phyloP scores from a whole-genome alignment of 352 stramenopile genomes.

The Phytophthora sp. region DNA sequence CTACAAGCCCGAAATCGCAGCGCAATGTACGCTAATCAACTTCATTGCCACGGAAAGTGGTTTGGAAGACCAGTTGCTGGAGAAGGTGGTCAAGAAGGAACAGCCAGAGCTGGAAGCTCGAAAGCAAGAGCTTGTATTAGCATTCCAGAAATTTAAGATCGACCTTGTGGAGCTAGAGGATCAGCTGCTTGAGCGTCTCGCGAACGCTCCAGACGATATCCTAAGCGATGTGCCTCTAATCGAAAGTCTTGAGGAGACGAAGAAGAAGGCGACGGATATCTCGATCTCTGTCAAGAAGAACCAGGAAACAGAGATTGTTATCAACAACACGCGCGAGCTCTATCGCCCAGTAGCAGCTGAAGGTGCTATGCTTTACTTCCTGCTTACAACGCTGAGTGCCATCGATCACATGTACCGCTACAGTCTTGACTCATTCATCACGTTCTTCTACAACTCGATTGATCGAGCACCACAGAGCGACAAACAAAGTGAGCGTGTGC shows the following conservation, averaged over 20 bases:
- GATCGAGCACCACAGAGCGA: slow-evolving; percentile 85
- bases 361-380: slow-evolving; percentile 98
- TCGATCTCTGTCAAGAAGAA: slow-evolving; percentile 95
- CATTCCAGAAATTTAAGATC: slow-evolving; percentile 97
- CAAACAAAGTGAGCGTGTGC: slow-evolving; percentile 90
- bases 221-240: slow-evolving; percentile 96
- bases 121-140: slow-evolving; percentile 92
- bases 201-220: slow-evolving; percentile 97
- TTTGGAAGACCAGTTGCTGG: slow-evolving; percentile 96
- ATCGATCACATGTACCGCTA: slow-evolving; percentile 99
- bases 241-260: slow-evolving; percentile 96
- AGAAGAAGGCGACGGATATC: slow-evolving; percentile 96
- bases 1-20: slow-evolving; percentile 98
- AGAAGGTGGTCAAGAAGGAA: slow-evolving; percentile 96
- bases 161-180: slow-evolving; percentile 97
- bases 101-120: slow-evolving; percentile 94
- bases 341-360: slow-evolving; percentile 95
- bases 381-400: slow-evolving; percentile 94
- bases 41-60: slow-evolving; percentile 97
- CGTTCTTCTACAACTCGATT: slow-evolving; percentile 98
- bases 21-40: slow-evolving; percentile 98
- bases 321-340: slow-evolving; percentile 94
- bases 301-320: slow-evolving; percentile 95
- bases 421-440: slow-evolving; percentile 96
- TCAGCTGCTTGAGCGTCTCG: slow-evolving; percentile 94